phyloP scores from a whole-genome alignment of 2,329 filamentous ascomycete species.

The Calonectria pteridis region DNA sequence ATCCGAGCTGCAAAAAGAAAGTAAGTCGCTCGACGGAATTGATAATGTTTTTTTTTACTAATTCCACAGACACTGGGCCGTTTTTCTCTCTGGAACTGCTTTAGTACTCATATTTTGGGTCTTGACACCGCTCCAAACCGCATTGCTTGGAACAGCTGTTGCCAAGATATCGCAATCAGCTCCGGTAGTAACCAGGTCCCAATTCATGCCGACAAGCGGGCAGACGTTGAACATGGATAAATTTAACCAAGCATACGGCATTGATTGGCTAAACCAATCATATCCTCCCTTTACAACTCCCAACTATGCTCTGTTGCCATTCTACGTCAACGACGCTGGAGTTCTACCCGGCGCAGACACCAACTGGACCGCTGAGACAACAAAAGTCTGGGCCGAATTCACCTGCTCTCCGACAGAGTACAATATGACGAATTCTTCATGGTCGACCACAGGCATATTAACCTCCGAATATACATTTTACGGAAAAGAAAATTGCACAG shows the following conservation, averaged over 20 bases:
- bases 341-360: neutral
- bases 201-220: neutral
- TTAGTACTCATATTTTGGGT: neutral
- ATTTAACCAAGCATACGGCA: neutral
- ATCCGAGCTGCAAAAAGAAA: neutral
- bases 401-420: neutral
- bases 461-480: neutral
- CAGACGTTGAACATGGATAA: neutral
- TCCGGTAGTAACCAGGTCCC: neutral
- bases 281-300: neutral
- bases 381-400: slow-evolving; percentile 2
- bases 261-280: neutral
- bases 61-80: neutral
- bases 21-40: neutral
- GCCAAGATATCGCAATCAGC: neutral
- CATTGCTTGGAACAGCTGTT: neutral
- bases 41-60: neutral
- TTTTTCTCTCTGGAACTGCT: neutral
- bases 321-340: neutral
- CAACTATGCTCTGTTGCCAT: neutral
- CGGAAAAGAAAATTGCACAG: neutral
- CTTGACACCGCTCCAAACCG: neutral
- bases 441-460: neutral
- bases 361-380: slow-evolving; percentile 15
- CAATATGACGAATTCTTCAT: neutral